Evolutionary conservation across 495 filamentous ascomycete genomes (phyloP).

Genomic region (Penicillium psychrofluorescens): DNA sequence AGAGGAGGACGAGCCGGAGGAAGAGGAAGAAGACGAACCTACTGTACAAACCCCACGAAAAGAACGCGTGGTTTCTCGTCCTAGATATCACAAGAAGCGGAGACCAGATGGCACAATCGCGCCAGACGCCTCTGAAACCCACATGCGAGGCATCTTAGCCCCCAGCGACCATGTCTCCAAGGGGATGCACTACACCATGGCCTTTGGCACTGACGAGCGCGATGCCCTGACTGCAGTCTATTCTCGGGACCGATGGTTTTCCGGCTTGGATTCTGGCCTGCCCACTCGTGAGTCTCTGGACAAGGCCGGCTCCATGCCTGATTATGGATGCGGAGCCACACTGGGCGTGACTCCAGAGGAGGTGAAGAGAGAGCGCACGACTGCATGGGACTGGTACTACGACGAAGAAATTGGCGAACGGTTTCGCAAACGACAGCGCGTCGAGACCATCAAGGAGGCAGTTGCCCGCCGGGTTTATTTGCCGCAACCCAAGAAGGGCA

Average conservation of each 20-base stretch:
- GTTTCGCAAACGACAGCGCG: conserved; percentile 33
- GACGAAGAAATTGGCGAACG: conserved; percentile 22
- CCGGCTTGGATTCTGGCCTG: conserved; percentile 40
- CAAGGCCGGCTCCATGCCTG: conserved; percentile 11
- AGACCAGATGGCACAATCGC: conserved; percentile 12
- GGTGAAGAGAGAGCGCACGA: conserved; percentile 32
- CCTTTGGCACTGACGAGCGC: conserved; percentile 39
- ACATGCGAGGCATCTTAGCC: conserved; percentile 29
- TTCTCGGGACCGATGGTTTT: conserved; percentile 40
- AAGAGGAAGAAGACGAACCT: conserved; percentile 7
- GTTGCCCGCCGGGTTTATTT: conserved; percentile 31
- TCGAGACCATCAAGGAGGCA: conserved; percentile 21
- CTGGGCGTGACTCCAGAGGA: conserved; percentile 33
- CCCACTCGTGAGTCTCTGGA: conserved; percentile 36
- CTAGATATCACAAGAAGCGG: conserved; percentile 10
- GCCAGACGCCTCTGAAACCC: conserved; percentile 18
- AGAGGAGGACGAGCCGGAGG: conserved; percentile 12
- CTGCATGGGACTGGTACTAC: conserved; percentile 53
- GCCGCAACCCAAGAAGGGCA: conserved; percentile 17
- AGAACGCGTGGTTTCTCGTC: background rate
- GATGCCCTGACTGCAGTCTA: conserved; percentile 38
- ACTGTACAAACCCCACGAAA: conserved; percentile 9
- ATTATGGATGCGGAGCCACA: conserved; percentile 35
- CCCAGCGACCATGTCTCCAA: conserved; percentile 34
- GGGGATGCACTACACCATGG: conserved; percentile 23